phyloP scores from a whole-genome alignment of 2,329 filamentous ascomycete genomes.

The Cylindrodendrum hubeiense region DNA sequence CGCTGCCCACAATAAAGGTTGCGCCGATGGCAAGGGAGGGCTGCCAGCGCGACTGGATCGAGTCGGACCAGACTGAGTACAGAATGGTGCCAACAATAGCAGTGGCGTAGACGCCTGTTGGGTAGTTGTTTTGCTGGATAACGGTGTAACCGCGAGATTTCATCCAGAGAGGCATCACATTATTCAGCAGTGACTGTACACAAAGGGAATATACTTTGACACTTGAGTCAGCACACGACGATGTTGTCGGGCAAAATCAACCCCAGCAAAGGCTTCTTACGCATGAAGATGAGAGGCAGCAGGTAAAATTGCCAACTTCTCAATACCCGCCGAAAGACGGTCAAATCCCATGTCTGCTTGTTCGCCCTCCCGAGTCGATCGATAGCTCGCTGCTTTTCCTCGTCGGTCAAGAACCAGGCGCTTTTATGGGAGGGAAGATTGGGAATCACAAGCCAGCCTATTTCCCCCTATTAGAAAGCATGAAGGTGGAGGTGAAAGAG shows the following conservation, averaged over 20 bases:
- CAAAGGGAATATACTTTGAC: background rate
- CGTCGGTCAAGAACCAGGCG: slow-evolving; percentile 12
- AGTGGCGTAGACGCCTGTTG: background rate
- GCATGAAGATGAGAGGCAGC: slow-evolving; percentile 13
- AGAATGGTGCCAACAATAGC: background rate
- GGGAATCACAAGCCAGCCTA: slow-evolving; percentile 14
- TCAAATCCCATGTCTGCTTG: slow-evolving; percentile 9
- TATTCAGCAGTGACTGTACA: background rate
- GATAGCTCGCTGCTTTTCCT: slow-evolving; percentile 13
- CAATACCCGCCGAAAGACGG: slow-evolving; percentile 13
- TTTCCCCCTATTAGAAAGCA: background rate
- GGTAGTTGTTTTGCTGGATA: background rate
- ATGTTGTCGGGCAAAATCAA: background rate
- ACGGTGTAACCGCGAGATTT: background rate
- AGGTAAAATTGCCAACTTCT: slow-evolving; percentile 20
- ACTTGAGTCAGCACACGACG: background rate
- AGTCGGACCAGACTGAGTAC: background rate
- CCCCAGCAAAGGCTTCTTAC: background rate
- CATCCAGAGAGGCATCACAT: background rate
- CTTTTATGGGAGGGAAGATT: slow-evolving; percentile 11
- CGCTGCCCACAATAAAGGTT: background rate
- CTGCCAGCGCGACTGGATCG: background rate
- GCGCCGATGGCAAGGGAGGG: background rate
- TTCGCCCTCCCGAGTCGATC: slow-evolving; percentile 3
- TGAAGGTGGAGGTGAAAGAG: too few species aligned